These are phyloP conservation scores for Extremus antarcticus DNA, from an alignment of 495 filamentous ascomycete species.

Conservation along the genomic window DNA sequence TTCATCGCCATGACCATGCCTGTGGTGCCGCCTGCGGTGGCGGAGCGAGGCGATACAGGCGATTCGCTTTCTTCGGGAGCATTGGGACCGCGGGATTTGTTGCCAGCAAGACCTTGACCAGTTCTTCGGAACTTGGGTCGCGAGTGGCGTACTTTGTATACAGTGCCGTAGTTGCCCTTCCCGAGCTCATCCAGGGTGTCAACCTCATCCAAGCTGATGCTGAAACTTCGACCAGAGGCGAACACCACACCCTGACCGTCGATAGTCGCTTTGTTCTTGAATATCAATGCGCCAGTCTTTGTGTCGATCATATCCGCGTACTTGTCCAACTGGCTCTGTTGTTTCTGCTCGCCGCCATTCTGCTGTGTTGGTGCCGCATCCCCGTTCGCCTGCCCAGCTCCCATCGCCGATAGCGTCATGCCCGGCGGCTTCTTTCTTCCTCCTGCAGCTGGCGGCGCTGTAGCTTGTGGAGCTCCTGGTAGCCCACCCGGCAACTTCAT, in stretches of 20 bases:
- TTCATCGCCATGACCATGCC: constrained; percentile 98
- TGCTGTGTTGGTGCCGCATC: constrained; percentile 6
- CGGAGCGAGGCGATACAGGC: constrained; percentile 12
- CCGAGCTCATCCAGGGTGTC: constrained; percentile 91
- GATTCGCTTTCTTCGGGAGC: constrained; percentile 6
- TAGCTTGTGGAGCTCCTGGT: constrained; percentile 13
- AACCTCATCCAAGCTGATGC: constrained; percentile 90
- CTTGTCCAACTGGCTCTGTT: constrained; percentile 69
- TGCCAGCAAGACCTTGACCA: constrained; percentile 61
- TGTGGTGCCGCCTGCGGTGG: constrained; percentile 20
- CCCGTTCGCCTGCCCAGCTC: constrained; percentile 12
- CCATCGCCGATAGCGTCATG: constrained; percentile 31
- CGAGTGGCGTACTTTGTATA: constrained; percentile 88
- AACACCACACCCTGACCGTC: constrained; percentile 86
- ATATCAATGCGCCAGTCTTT: constrained; percentile 80
- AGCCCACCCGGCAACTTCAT: constrained; percentile 30
- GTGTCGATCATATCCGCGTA: constrained; percentile 88
- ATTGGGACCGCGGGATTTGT: constrained; percentile 27
- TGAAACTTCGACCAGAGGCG: constrained; percentile 77
- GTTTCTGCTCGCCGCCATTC: constrained; percentile 17
- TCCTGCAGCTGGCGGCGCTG: constrained; percentile 16
- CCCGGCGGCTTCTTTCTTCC: constrained; percentile 26
- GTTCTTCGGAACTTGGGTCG: constrained; percentile 67
- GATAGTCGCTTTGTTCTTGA: constrained; percentile 85
- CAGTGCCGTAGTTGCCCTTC: constrained; percentile 97